Evolutionary conservation across 495 filamentous ascomycete species (phyloP), one percentile per base, ranked within the genome.

Genomic region (Zalerion maritima): DNA sequence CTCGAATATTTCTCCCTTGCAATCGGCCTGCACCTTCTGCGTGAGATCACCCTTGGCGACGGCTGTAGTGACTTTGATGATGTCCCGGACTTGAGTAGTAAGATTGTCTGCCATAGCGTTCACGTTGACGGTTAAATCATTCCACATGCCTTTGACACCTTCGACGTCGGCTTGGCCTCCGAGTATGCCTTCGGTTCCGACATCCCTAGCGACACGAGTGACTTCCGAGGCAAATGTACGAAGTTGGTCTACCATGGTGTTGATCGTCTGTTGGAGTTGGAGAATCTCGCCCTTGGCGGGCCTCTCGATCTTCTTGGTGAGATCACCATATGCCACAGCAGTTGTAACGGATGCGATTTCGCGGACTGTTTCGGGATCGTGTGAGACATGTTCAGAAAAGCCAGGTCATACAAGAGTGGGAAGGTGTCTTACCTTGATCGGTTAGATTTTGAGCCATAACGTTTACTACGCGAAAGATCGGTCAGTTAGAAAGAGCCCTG

Each of bases 31-130:
- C 10, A 97, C 89, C 57, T 94, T 94, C 47, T 93, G 85, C 2
- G 86, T 96, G 38, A 97, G 65, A 54, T 97, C 84, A 60, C 85
- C 85, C 60, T 82, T 83, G 35, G 89, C 89, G 24, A 97, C 89
- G 31, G 87, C 87, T 20, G 91, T 94, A n/a, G 89, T 97, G 38
- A 97, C 89, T 33, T 86, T 87, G 24, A 89, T 89, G 49, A 97
- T 97, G 60, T 94, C 91, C 53, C 89, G 77, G 38, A 97, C 89
- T 69, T 97, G 89, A 3, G 83, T 92, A 0, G 89, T 97, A 9
- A 97, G 69, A 49, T 94, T 94, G 47, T 87, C 86, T 40, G 89
- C 89, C 85, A 94, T 93, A 23, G 87, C 87, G 45, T 97, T 97
- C 40, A 97, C 89, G 53, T 93, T 99, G 39, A 94, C 76, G 0